phyloP scores from a whole-genome alignment of 78 protist species.

The Dictyostelium brefeldianum region DNA sequence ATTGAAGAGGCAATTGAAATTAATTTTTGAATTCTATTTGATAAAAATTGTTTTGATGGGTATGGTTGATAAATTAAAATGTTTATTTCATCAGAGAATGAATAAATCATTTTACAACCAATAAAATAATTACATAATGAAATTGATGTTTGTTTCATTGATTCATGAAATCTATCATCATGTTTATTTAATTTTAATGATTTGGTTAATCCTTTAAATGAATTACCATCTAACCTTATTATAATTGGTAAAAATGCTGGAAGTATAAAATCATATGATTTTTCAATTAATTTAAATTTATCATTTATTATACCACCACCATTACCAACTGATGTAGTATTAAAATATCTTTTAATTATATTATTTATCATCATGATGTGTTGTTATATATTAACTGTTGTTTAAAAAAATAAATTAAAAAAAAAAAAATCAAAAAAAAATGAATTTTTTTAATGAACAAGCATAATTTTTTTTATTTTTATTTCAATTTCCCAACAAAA shows the following conservation, averaged over 20 bases:
- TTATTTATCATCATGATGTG: background rate
- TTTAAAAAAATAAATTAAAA: background rate
- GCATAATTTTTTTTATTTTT: conserved; percentile 1
- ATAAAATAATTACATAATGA: background rate
- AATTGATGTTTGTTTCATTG: conserved; percentile 13
- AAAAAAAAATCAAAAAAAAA: conserved; percentile 1
- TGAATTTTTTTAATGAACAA: background rate
- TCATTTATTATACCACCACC: background rate
- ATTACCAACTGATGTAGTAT: background rate
- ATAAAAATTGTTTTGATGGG: background rate
- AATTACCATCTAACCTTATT: conserved; percentile 24
- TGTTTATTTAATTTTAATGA: background rate
- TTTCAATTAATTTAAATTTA: conserved; percentile 27
- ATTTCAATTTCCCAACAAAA: background rate
- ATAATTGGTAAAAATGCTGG: conserved; percentile 43
- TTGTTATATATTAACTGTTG: too few relatives aligned
- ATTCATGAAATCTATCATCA: conserved; percentile 32
- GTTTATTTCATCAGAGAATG: conserved; percentile 49
- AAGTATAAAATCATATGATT: conserved; percentile 21
- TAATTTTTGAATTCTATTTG: conserved; percentile 47
- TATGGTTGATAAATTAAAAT: background rate
- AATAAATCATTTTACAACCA: conserved; percentile 10
- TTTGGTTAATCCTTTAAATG: background rate
- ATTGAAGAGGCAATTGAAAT: conserved; percentile 12
- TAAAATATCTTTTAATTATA: background rate